Conservation (phyloP, 2,329 filamentous ascomycete genomes). For the Fusarium mexicanum region DNA sequence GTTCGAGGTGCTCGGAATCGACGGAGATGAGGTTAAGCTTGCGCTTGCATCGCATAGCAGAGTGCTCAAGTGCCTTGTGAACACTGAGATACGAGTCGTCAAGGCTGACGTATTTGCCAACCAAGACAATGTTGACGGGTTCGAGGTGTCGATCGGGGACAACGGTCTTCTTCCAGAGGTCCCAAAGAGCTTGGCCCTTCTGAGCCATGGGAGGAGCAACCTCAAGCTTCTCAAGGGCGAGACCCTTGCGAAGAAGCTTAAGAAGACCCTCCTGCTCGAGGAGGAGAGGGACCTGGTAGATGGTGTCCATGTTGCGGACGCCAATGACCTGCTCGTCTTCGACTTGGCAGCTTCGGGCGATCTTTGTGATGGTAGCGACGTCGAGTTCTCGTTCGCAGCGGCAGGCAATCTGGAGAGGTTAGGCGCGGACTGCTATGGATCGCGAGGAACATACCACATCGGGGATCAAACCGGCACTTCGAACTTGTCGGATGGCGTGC, state of each 20-base stretch:
- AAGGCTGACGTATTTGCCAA: constrained; percentile 90
- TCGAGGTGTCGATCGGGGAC: constrained; percentile 71
- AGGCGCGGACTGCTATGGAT: not conserved
- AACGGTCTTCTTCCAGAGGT: constrained; percentile 79
- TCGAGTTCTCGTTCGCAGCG: constrained; percentile 84
- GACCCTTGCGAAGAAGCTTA: constrained; percentile 68
- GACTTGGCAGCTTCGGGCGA: constrained; percentile 89
- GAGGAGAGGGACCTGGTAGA: constrained; percentile 95
- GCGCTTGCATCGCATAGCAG: constrained; percentile 83
- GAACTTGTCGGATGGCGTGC: constrained; percentile 83
- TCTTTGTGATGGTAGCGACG: constrained; percentile 80
- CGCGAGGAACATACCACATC: constrained; percentile 64
- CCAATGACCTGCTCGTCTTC: constrained; percentile 85
- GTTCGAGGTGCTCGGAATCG: constrained; percentile 85
- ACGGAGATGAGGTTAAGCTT: constrained; percentile 86
- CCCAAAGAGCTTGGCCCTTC: constrained; percentile 77
- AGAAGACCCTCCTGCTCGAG: constrained; percentile 84
- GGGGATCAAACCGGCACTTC: constrained; percentile 79
- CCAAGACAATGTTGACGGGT: constrained; percentile 81
- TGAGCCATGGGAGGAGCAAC: constrained; percentile 64
- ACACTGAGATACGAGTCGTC: constrained; percentile 89
- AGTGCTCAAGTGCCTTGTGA: constrained; percentile 86
- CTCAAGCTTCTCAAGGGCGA: constrained; percentile 69
- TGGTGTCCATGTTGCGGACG: constrained; percentile 89
- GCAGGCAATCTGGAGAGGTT: constrained; percentile 77